Base-by-base conservation (phyloP, 2,329 filamentous ascomycete species). In the Sporothrix variecibatus region DNA sequence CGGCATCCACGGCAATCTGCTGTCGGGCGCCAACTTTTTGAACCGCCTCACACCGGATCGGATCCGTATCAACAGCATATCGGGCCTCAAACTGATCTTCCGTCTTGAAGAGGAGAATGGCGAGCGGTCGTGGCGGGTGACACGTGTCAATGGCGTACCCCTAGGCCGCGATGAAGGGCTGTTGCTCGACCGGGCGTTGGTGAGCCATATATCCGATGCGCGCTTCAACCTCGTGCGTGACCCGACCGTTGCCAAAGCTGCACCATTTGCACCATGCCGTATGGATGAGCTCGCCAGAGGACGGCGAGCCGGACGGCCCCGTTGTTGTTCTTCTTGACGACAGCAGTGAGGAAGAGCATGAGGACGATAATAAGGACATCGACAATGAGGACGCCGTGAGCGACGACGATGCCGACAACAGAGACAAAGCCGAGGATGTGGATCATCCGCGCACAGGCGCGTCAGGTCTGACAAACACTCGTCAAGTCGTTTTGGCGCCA, bases 111-210 rank as follows among this genome's bases (percentile, higher is more conserved):
- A 87, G 0, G 83, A 83, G 28, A 80, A 83, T 11, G 78, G 80
- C 2, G 82, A 86, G 20, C 82, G 86, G 11, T 81, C 83, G 34
- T 94, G 92, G 86, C 88, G 91, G 73, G 91, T 98, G 58, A 93
- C 92, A 74, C 92, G 93, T 62, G 91, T 97, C 76, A 94, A 94
- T 58, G 93, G 92, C 77, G 88, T 95, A 56, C 89, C 92, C 0
- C 86, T 99, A 3, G 95, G 95, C 3, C 91, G 93, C 67, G 94
- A 98, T 79, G 95, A 98, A 82, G 93, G 92, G 76, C 90, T 98
- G 26, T 93, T 93, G 80, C 88, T 98, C 76, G 88, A 92, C 65
- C 90, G 92, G 31, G 90, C 94, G 74, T 88, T 95, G 34, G 90
- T 94, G 38, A 90, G 92, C 74, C 91, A 93, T 77, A 88, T 94